phyloP scores from a whole-genome alignment of 345 rosid species.

The Rhodamnia rubescens region DNA sequence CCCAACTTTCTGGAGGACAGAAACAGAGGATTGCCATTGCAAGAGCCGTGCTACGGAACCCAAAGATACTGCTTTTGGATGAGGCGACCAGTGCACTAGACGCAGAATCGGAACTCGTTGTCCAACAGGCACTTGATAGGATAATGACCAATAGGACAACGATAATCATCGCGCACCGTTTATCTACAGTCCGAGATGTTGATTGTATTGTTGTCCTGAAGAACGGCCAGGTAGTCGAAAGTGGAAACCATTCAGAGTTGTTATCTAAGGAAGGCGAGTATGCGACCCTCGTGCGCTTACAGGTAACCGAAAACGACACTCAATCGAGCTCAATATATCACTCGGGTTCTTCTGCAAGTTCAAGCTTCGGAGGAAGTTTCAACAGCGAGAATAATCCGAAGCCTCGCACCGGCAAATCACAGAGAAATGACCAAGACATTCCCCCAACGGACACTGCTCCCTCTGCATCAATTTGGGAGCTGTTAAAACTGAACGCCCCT shows the following conservation, averaged over 20 bases:
- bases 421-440: slow-evolving; percentile 6
- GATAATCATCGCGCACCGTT: slow-evolving; percentile 58
- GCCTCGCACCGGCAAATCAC: not conserved
- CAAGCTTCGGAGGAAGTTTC: slow-evolving; percentile 27
- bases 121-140: slow-evolving; percentile 62
- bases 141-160: slow-evolving; percentile 58
- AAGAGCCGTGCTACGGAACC: slow-evolving; percentile 72
- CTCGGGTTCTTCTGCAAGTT: slow-evolving; percentile 20
- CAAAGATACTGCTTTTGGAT: slow-evolving; percentile 68
- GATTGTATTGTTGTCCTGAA: slow-evolving; percentile 62
- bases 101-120: slow-evolving; percentile 62
- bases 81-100: slow-evolving; percentile 95
- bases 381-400: slow-evolving; percentile 10
- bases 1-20: slow-evolving; percentile 94
- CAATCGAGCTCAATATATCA: slow-evolving; percentile 13
- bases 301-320: slow-evolving; percentile 28
- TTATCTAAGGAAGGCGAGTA: slow-evolving; percentile 59
- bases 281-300: slow-evolving; percentile 41
- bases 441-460: not conserved
- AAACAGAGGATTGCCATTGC: slow-evolving; percentile 90
- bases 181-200: slow-evolving; percentile 59
- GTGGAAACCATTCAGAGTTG: slow-evolving; percentile 61
- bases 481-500: slow-evolving; percentile 60
- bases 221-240: slow-evolving; percentile 56
- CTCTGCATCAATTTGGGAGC: slow-evolving; percentile 38